Evolutionary conservation across 78 protist genomes (phyloP), one percentile per base, ranked within the genome.

Genomic region (Cavenderia fasciculata): DNA sequence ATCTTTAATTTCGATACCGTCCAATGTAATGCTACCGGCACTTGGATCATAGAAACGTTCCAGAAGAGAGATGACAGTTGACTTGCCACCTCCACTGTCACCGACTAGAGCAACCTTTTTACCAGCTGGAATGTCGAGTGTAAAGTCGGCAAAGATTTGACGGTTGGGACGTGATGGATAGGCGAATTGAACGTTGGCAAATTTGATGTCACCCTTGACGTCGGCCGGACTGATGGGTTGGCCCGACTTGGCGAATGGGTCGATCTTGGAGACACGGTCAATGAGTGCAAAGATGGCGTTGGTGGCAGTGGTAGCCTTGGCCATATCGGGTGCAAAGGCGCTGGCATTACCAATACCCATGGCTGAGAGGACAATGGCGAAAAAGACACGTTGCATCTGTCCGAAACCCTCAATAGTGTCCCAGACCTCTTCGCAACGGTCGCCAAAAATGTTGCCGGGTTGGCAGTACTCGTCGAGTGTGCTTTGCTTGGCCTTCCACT

Each of bases 61-160:
- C 4, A 94, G 33, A n/a, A 94, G 89, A 36, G 51, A 63, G 12
- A 92, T 52, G 16, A 77, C 49, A 46, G 97, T 97, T 34, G 93
- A 62, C 79, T 96, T 97, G 29, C 99, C 99, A 87, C 98, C 90
- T 27, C 99, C 99, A 12, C 88, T 43, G 8, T 96, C 57, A 25
- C 99, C 99, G 31, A 96, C 98, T 18, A 98, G 68, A n/a, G 98
- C 99, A 52, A 86, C 87, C 41, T 70, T 86, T 59, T 72, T 86
- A 49, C 97, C 99, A 1, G 91, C 56, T 5, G 94, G 98, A 4
- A 96, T 56, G 19, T 23, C 29, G 36, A 96, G 25, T 25, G 87
- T 38, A 49, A 88, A 76, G 0, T 75, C 94, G 51, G 49, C 69
- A 40, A 90, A 90, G 12, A 90, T 68, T 23, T 72, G 74, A 4